These are phyloP conservation scores for Ceratobasidium sp. DNA, from an alignment of 1,284 basidiomycete genomes.

Conservation along the genomic window DNA sequence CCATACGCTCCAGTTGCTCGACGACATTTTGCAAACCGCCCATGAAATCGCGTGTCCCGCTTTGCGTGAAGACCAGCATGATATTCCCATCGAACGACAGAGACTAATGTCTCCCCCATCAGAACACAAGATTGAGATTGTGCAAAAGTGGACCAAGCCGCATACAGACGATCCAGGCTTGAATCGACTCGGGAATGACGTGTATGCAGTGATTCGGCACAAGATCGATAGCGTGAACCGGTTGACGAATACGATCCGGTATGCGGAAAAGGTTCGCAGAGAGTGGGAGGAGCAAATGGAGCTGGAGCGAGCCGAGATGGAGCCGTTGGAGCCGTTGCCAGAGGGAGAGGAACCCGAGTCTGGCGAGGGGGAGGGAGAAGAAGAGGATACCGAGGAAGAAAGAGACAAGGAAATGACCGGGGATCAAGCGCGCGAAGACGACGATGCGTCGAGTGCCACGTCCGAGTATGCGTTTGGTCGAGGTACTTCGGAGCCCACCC, in stretches of 20 bases:
- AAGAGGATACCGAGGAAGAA: constrained; percentile 48
- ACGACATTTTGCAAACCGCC: constrained; percentile 81
- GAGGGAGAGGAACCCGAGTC: constrained; percentile 53
- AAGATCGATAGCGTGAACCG: constrained; percentile 96
- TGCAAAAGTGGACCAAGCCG: constrained; percentile 84
- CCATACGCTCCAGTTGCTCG: constrained; percentile 74
- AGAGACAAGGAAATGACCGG: constrained; percentile 47
- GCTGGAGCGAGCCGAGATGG: constrained; percentile 50
- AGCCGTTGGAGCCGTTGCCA: constrained; percentile 64
- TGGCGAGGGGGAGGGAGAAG: constrained; percentile 50
- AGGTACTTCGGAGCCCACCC: constrained; percentile 63
- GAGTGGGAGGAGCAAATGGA: constrained; percentile 95
- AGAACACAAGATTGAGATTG: constrained; percentile 79
- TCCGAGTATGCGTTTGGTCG: constrained; percentile 67
- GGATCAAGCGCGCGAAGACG: constrained; percentile 49
- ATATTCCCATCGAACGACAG: constrained; percentile 91
- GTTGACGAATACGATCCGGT: constrained; percentile 96
- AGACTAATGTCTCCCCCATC: constrained; percentile 83
- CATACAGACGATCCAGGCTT: constrained; percentile 85
- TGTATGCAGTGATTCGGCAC: constrained; percentile 84
- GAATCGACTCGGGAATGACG: constrained; percentile 79
- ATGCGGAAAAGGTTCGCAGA: constrained; percentile 94
- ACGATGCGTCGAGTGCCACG: constrained; percentile 65
- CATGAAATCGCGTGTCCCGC: constrained; percentile 86
- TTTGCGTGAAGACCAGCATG: constrained; percentile 86